Evolutionary conservation across 257 asterid genomes (phyloP).

Genomic region (Anisodus acutangulus): DNA sequence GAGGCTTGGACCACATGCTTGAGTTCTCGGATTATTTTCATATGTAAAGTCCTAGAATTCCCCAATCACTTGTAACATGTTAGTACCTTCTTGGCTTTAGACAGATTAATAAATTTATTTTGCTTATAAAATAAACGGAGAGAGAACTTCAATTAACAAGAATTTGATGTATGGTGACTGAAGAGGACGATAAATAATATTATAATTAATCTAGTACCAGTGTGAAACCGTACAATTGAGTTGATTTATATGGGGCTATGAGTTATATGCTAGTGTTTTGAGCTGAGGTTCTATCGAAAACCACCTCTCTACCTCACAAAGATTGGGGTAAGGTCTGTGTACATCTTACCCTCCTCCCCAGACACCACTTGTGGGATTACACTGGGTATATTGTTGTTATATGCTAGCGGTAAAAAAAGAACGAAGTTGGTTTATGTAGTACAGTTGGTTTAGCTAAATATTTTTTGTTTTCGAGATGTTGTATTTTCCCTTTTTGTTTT

Average conservation of each 20-base stretch:
- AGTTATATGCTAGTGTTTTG: neutral
- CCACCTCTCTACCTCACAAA: too few relatives aligned
- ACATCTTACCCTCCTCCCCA: too few relatives aligned
- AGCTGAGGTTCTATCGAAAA: too few relatives aligned
- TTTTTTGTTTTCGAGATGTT: neutral
- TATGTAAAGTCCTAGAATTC: neutral
- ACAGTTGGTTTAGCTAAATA: neutral
- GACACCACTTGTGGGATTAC: too few relatives aligned
- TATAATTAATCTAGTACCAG: neutral
- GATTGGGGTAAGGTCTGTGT: too few relatives aligned
- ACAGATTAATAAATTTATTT: neutral
- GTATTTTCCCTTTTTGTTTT: neutral
- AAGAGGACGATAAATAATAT: neutral
- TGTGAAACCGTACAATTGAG: neutral
- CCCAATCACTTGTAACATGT: neutral
- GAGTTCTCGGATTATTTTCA: neutral
- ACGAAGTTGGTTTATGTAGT: neutral
- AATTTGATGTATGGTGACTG: neutral
- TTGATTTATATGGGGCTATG: neutral
- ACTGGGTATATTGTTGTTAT: too few relatives aligned
- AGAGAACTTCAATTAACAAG: neutral
- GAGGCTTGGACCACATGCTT: neutral
- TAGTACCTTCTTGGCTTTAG: neutral
- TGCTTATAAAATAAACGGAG: too few relatives aligned
- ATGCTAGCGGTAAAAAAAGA: too few relatives aligned